Percentiles rank a stretch among this genome's conserved stretches.
phyloP scores from a whole-genome alignment of 257 asterid genomes.

The Salvia hispanica region DNA sequence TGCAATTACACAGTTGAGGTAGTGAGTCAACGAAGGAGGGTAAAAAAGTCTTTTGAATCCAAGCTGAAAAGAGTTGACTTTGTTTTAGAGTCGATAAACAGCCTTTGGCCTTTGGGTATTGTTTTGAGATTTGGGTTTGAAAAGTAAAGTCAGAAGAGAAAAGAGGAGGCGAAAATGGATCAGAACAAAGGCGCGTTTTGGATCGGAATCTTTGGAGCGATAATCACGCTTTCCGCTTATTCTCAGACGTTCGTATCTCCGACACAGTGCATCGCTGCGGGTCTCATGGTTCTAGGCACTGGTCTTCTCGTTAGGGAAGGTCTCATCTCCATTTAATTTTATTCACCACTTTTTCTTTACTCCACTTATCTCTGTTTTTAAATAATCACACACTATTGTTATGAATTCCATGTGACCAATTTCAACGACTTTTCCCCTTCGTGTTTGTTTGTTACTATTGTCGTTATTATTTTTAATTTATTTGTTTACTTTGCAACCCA shows the following conservation, averaged over 20 bases:
- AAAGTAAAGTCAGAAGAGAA: background rate
- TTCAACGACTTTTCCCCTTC: background rate
- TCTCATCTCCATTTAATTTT: conserved; percentile 52
- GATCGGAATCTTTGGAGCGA: conserved; percentile 68
- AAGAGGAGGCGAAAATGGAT: conserved; percentile 48
- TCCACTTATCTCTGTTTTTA: background rate
- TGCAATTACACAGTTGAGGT: too few species aligned
- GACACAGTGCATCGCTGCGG: conserved; percentile 64
- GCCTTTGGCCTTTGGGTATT: background rate
- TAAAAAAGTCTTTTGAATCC: conserved; percentile 22
- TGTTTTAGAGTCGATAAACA: background rate
- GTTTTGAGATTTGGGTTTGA: background rate
- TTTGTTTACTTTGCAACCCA: background rate
- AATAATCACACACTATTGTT: background rate
- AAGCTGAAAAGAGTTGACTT: conserved; percentile 46
- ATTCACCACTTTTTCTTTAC: background rate
- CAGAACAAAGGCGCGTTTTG: conserved; percentile 56
- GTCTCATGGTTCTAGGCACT: conserved; percentile 65
- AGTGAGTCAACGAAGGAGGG: conserved; percentile 42
- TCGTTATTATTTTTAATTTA: background rate
- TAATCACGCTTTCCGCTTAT: conserved; percentile 78
- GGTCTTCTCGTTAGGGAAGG: conserved; percentile 96
- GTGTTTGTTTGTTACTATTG: background rate
- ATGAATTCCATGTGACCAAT: background rate
- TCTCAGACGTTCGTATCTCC: conserved; percentile 70